Percentiles rank a stretch among this genome's conserved stretches.
Evolutionary conservation across 495 filamentous ascomycete genomes (phyloP).

Genomic region (Daldinia decipiens): DNA sequence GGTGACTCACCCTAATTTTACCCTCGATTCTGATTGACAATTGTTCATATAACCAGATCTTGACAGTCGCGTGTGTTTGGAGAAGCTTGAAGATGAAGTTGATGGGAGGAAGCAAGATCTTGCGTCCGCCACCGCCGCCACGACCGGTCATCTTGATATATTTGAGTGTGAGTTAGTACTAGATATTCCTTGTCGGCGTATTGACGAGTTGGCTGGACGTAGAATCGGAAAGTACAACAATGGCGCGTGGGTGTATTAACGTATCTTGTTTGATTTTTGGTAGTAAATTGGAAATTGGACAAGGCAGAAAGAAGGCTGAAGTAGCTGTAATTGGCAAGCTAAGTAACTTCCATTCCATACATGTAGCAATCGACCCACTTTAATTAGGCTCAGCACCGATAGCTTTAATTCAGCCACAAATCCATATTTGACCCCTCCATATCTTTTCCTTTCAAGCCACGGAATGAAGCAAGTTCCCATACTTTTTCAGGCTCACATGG

Average conservation of each 20-base stretch:
- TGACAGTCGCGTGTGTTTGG: slow-evolving; percentile 80
- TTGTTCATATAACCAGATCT: slow-evolving; percentile 98
- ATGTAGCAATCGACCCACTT: slow-evolving; percentile 3
- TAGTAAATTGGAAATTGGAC: slow-evolving; percentile 25
- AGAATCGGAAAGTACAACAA: neutral
- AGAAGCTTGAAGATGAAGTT: slow-evolving; percentile 99
- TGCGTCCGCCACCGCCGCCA: slow-evolving; percentile 80
- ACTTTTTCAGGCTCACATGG: slow-evolving; percentile 45
- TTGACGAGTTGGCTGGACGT: slow-evolving; percentile 11
- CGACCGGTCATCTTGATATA: slow-evolving; percentile 76
- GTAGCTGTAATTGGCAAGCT: neutral
- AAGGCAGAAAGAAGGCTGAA: slow-evolving; percentile 43
- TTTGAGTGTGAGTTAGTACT: slow-evolving; percentile 1
- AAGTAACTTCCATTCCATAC: too few species aligned
- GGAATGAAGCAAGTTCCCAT: slow-evolving; percentile 32
- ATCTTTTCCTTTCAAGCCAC: slow-evolving; percentile 25
- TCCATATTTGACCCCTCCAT: slow-evolving; percentile 32
- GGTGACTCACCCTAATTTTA: slow-evolving; percentile 79
- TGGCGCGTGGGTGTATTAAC: slow-evolving; percentile 1
- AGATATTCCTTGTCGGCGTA: neutral
- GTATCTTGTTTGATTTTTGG: slow-evolving; percentile 19
- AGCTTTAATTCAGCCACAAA: neutral
- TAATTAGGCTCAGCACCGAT: neutral
- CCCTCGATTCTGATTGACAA: slow-evolving; percentile 92
- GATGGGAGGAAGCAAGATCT: slow-evolving; percentile 94